Conservation (phyloP, 805 yeast genomes). For the Yamadazyma takamatsuzukensis region DNA sequence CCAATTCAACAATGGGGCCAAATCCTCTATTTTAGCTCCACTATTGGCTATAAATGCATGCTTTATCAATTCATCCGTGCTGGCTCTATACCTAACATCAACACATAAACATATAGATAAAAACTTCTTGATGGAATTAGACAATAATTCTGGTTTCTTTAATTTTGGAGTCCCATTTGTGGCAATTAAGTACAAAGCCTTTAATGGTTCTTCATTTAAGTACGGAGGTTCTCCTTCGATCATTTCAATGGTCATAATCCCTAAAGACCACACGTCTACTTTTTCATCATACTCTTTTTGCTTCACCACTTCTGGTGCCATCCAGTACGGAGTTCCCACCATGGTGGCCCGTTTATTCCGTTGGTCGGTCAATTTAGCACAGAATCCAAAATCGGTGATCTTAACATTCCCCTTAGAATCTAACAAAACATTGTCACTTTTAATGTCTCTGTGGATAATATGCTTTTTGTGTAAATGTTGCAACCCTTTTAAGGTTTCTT, state of each 20-base stretch:
- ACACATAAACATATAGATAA: slow-evolving; percentile 90
- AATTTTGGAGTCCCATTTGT: slow-evolving; percentile 79
- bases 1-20: slow-evolving; percentile 49
- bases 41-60: slow-evolving; percentile 65
- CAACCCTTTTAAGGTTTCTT: slow-evolving; percentile 86
- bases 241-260: slow-evolving; percentile 86
- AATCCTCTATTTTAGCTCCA: slow-evolving; percentile 57
- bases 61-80: slow-evolving; percentile 79
- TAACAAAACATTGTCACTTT: slow-evolving; percentile 43
- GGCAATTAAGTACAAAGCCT: slow-evolving; percentile 72
- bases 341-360: slow-evolving; percentile 73
- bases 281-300: slow-evolving; percentile 79
- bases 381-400: slow-evolving; percentile 46
- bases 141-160: slow-evolving; percentile 63
- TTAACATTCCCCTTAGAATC: slow-evolving; percentile 42
- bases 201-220: slow-evolving; percentile 72
- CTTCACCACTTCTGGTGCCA: slow-evolving; percentile 85
- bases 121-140: slow-evolving; percentile 77
- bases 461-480: slow-evolving; percentile 89
- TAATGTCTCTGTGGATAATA: slow-evolving; percentile 69
- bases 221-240: slow-evolving; percentile 85
- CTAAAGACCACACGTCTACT: slow-evolving; percentile 80
- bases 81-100: slow-evolving; percentile 87
- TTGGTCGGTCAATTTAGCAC: slow-evolving; percentile 75
- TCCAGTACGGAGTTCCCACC: slow-evolving; percentile 91